These are phyloP conservation scores for Microbotryum silenes-acaulis DNA, from an alignment of 1,284 basidiomycete species.

Conservation along the genomic window DNA sequence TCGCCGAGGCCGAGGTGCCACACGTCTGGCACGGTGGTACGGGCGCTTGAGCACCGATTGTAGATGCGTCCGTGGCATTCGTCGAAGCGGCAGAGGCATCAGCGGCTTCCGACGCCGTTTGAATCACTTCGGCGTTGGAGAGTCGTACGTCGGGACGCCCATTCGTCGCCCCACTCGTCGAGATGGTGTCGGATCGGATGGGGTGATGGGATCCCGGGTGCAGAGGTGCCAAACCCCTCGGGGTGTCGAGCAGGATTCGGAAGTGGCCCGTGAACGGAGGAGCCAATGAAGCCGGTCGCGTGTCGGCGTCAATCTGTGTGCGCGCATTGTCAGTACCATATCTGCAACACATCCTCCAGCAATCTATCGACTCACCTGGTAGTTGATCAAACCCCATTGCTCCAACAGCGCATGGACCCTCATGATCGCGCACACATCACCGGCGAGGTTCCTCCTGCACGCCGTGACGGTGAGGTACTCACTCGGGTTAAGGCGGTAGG, in stretches of 20 bases:
- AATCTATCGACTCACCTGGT: conserved; percentile 59
- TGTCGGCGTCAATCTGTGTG: conserved; percentile 89
- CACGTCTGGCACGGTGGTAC: conserved; percentile 74
- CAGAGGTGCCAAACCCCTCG: conserved; percentile 86
- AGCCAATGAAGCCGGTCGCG: conserved; percentile 83
- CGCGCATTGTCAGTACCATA: neutral
- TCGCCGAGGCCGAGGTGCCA: conserved; percentile 51
- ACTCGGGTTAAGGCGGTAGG: conserved; percentile 84
- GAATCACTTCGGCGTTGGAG: conserved; percentile 9
- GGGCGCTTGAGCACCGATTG: conserved; percentile 51
- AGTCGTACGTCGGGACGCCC: conserved; percentile 35
- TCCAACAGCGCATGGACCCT: conserved; percentile 97
- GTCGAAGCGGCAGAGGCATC: conserved; percentile 5
- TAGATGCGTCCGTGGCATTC: conserved; percentile 59
- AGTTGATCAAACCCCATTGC: conserved; percentile 98
- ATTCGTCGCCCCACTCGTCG: conserved; percentile 48
- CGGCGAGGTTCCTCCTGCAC: conserved; percentile 88
- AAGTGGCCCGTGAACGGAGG: conserved; percentile 99
- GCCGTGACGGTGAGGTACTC: conserved; percentile 98
- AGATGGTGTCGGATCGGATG: conserved; percentile 76
- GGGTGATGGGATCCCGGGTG: conserved; percentile 65
- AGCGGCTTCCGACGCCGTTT: conserved; percentile 13
- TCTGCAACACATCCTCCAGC: neutral
- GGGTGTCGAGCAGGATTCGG: conserved; percentile 93
- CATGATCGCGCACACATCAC: conserved; percentile 98